A percentile compares a stretch with the other conserved stretches of the same genome.
These are phyloP conservation scores for Aspergillus cristatus DNA, from an alignment of 495 filamentous ascomycete species.

Conservation along the genomic window DNA sequence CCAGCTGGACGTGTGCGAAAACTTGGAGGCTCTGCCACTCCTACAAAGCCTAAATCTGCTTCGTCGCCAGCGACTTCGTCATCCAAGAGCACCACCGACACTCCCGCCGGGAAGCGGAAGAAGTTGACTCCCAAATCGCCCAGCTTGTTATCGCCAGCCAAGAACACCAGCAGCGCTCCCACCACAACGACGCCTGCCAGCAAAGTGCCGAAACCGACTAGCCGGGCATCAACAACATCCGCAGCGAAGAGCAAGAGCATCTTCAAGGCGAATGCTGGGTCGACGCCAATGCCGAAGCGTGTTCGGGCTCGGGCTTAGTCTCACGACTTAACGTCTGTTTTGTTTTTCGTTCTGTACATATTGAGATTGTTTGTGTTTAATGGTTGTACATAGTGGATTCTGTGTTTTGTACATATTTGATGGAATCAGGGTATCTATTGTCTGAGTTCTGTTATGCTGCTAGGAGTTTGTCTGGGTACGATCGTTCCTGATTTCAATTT, in stretches of 20 bases:
- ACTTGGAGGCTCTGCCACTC: conserved; percentile 19
- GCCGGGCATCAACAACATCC: conserved; percentile 3
- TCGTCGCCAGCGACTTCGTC: conserved; percentile 2
- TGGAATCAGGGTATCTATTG: too few relatives aligned
- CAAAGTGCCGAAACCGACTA: conserved; percentile 13
- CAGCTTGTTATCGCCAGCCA: conserved; percentile 13
- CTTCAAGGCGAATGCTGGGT: conserved; percentile 29
- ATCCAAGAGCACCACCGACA: conserved; percentile 8
- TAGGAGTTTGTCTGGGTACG: too few relatives aligned
- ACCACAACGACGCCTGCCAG: neutral
- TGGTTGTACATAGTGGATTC: too few relatives aligned
- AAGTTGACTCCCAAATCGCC: conserved; percentile 34
- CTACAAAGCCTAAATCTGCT: conserved; percentile 2
- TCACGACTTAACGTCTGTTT: conserved; percentile 2
- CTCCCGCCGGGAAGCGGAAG: conserved; percentile 27
- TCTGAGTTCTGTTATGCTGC: too few relatives aligned
- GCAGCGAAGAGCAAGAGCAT: conserved; percentile 24
- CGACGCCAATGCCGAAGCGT: conserved; percentile 32
- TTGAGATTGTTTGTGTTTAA: neutral
- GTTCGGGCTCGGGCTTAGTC: conserved; percentile 28
- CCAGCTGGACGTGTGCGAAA: conserved; percentile 29
- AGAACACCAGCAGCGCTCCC: conserved; percentile 2
- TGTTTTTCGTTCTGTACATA: neutral
- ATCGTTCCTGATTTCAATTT: too few relatives aligned
- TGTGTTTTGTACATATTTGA: too few relatives aligned